Evolutionary conservation across 768 basidiomycete genomes (phyloP).

Genomic region (Calocera cornea): DNA sequence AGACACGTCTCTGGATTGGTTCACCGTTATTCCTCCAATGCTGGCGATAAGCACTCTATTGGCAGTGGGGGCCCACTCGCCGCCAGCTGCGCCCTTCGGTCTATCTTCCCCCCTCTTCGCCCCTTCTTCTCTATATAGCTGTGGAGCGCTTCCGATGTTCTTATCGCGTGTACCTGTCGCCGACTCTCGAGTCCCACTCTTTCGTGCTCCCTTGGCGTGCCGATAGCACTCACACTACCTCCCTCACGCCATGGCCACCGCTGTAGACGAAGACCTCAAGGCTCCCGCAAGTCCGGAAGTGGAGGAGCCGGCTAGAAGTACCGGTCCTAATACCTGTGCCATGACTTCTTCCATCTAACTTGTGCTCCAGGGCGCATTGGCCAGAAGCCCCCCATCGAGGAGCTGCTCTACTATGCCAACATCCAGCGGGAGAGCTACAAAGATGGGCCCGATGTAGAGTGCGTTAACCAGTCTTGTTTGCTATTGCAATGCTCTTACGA

Average conservation of each 20-base stretch:
- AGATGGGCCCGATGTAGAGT: background rate
- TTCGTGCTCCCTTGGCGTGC: background rate
- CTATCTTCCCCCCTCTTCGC: too few relatives aligned
- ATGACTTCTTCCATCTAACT: background rate
- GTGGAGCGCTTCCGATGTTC: background rate
- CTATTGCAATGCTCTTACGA: background rate
- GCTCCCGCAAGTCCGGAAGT: background rate
- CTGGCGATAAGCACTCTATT: too few relatives aligned
- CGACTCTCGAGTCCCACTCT: background rate
- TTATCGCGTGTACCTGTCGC: background rate
- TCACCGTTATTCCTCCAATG: too few relatives aligned
- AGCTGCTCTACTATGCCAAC: conserved; percentile 4
- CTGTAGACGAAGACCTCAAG: background rate
- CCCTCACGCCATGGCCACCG: background rate
- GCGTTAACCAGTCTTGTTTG: background rate
- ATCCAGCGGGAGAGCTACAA: background rate
- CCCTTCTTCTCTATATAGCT: background rate
- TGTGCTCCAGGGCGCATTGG: background rate
- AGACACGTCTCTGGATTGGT: too few relatives aligned
- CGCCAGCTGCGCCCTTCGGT: too few relatives aligned
- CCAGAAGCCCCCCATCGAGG: background rate
- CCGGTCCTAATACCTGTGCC: background rate
- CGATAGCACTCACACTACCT: background rate
- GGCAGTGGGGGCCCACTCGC: too few relatives aligned
- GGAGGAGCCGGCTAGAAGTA: background rate